Percentiles rank a stretch among this genome's conserved stretches.
phyloP scores from a whole-genome alignment of 345 rosid genomes.

The Sapria himalayana region DNA sequence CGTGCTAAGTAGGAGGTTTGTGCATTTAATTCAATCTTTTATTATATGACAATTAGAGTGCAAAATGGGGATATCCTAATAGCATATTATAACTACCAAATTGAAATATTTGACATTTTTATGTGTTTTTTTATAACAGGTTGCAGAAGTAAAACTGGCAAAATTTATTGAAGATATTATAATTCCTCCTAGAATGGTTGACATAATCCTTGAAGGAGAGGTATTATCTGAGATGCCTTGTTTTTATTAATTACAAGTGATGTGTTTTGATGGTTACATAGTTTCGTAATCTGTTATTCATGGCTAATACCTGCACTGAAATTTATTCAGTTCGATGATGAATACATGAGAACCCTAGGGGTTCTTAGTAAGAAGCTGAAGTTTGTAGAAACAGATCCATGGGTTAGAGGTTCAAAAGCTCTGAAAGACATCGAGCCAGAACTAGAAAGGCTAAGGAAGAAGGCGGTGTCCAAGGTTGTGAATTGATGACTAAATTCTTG shows the following conservation, averaged over 20 bases:
- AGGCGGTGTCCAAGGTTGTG: constrained; percentile 85
- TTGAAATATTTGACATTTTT: neutral
- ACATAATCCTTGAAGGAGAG: constrained; percentile 95
- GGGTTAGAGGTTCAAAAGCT: constrained; percentile 68
- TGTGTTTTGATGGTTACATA: no score
- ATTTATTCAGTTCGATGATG: constrained; percentile 67
- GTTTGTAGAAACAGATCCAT: constrained; percentile 54
- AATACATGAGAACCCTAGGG: constrained; percentile 74
- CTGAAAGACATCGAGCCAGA: constrained; percentile 93
- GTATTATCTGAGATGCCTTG: constrained; percentile 27
- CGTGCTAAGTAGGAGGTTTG: no score
- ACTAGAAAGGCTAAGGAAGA: constrained; percentile 89
- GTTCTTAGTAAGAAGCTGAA: constrained; percentile 84
- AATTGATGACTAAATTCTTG: constrained; percentile 1
- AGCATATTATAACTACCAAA: no score
- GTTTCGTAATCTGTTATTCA: constrained; percentile 1
- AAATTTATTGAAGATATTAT: constrained; percentile 94
- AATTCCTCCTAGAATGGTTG: constrained; percentile 91
- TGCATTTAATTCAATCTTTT: no score
- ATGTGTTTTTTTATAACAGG: constrained; percentile 23
- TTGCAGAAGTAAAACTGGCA: constrained; percentile 87
- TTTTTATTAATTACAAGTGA: no score
- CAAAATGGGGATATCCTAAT: no score
- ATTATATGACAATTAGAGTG: no score
- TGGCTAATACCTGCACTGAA: constrained; percentile 9